Base-by-base conservation (phyloP, 345 rosid species). In the Mallotus nudiflorus region DNA sequence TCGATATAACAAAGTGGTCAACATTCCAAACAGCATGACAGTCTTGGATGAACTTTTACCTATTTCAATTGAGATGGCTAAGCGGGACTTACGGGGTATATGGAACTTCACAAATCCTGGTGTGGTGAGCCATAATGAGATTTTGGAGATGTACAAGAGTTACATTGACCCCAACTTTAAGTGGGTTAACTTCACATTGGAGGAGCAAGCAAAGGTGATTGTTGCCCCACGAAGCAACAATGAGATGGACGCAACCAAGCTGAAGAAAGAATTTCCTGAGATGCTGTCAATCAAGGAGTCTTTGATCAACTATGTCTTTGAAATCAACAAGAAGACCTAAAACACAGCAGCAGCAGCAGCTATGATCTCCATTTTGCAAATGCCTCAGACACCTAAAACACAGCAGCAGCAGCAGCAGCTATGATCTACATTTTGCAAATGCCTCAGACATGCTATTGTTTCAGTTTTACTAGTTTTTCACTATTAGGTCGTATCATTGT, bases 91-190 rank as follows among this genome's bases (percentile, higher is more conserved):
- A 65, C 86, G 56, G 77, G 96, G 93, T 0, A 87, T 88, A 45
- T 88, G 91, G 91, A 88, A 88, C 82, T 88, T 90, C 82, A 90
- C 96, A 50, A 90, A 90, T 74, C 96, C 91, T 0, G 90, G 96
- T 42, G 93, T 77, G 56, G 89, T 86, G 69, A 86, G 91, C 60
- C 93, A 88, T 83, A 90, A 90, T 65, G 93, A 88, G 81, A 80
- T 88, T 69, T 74, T 90, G 62, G 86, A 88, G 75, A 86, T 88
- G 96, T 86, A 90, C 80, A 84, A 87, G 84, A 82, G 77, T 48
- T 88, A 86, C 49, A 85, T 88, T 4, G 79, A 90, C 78, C 88
- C 91, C 2, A 77, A 71, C 5, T 86, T 88, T 72, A 72, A 72
- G 60, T 90, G 90, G 88, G 74, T 67, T 14, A 90, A 90, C 78